phyloP scores from a whole-genome alignment of 768 basidiomycete species.

The Pisolithus sp. region DNA sequence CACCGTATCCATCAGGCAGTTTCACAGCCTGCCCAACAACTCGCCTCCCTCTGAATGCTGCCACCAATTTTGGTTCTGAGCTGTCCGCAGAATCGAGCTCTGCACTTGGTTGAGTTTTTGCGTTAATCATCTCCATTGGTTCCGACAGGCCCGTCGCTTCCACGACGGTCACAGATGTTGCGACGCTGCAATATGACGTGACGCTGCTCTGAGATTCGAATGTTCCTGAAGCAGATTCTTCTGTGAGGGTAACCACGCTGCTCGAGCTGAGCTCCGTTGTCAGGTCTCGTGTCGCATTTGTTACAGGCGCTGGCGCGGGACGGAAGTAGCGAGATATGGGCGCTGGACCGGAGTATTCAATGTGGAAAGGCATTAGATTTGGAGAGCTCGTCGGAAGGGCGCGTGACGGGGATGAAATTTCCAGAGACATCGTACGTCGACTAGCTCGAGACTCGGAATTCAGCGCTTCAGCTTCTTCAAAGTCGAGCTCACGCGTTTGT shows the following conservation, averaged over 20 bases:
- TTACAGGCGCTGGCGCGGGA: conserved; percentile 32
- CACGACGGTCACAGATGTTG: conserved; percentile 6
- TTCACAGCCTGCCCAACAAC: conserved; percentile 60
- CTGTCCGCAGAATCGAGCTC: not conserved
- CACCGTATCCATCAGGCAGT: conserved; percentile 62
- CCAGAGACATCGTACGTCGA: conserved; percentile 9
- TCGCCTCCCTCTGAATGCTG: conserved; percentile 71
- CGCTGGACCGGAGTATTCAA: conserved; percentile 63
- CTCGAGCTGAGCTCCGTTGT: conserved; percentile 9
- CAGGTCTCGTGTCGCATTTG: conserved; percentile 9
- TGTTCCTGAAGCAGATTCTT: conserved; percentile 4
- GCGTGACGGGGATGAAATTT: conserved; percentile 13
- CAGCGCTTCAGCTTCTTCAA: no score
- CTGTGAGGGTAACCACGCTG: conserved; percentile 5
- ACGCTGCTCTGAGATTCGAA: conserved; percentile 3
- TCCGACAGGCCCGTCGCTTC: conserved; percentile 1
- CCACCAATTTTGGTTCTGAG: conserved; percentile 30
- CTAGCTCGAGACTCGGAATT: not conserved
- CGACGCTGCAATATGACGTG: no score
- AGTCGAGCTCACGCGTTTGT: not conserved
- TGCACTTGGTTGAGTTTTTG: not conserved
- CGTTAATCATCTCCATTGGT: not conserved
- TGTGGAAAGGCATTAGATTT: conserved; percentile 80
- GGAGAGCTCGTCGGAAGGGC: conserved; percentile 43
- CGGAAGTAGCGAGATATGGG: conserved; percentile 71